A percentile compares a stretch with the other conserved stretches of the same genome.
Evolutionary conservation across 225 moss, liverwort and hornwort genomes (phyloP).

Genomic region (Climacium dendroides): DNA sequence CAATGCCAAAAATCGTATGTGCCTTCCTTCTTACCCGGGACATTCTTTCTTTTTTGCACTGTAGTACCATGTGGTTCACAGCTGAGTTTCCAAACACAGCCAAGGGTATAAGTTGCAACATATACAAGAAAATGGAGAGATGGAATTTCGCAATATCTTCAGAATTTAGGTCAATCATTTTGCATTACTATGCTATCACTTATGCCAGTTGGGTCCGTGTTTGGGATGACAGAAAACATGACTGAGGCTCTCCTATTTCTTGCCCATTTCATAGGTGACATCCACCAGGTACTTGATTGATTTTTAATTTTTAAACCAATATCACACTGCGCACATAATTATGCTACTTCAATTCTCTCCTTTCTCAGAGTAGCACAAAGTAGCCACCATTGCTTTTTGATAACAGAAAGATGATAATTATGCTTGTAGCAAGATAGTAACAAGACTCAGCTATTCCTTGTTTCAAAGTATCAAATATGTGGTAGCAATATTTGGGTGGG

Average conservation of each 20-base stretch:
- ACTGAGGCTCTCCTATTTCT: conserved; percentile 84
- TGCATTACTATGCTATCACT: not conserved
- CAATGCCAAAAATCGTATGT: not conserved
- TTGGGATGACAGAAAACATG: conserved; percentile 44
- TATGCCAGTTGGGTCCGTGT: not conserved
- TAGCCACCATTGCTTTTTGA: not conserved
- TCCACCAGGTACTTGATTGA: conserved; percentile 57
- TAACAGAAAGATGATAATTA: not conserved
- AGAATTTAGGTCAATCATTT: too few relatives aligned
- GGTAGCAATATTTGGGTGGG: not conserved
- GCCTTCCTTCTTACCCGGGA: not conserved
- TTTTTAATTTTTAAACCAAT: too few relatives aligned
- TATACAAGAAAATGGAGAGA: not conserved
- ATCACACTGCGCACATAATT: not conserved
- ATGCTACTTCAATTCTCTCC: not conserved
- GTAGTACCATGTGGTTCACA: not conserved
- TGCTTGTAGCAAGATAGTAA: not conserved
- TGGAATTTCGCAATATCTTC: not conserved
- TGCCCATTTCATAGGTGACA: conserved; percentile 77
- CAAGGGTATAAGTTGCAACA: not conserved
- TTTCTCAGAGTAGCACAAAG: not conserved
- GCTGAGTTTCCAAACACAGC: not conserved
- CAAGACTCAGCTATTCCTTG: not conserved
- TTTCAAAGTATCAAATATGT: not conserved
- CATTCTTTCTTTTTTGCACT: too few relatives aligned